Percentiles rank a stretch among this genome's conserved stretches.
Evolutionary conservation across 805 yeast genomes (phyloP).

Genomic region (Candida wancherniae): DNA sequence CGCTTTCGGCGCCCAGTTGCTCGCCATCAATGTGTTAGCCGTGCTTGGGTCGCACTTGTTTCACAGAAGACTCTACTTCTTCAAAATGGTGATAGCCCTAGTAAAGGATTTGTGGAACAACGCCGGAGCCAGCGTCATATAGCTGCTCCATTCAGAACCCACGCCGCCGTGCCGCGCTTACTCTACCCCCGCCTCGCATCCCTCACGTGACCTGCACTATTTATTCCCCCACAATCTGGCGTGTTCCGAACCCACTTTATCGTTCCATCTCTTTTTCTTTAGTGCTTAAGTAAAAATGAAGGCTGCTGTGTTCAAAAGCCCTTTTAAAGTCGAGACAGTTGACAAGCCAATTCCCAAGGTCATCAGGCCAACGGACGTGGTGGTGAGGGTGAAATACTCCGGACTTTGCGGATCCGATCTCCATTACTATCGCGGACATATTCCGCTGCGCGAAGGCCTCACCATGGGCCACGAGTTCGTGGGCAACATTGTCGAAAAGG

Average conservation of each 20-base stretch:
- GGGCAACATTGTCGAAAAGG: constrained; percentile 41
- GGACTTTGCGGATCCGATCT: constrained; percentile 55
- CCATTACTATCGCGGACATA: constrained; percentile 51
- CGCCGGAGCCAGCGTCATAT: constrained; percentile 4
- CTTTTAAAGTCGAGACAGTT: constrained; percentile 37
- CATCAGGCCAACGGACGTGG: constrained; percentile 36
- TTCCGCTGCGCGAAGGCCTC: constrained; percentile 29
- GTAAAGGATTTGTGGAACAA: constrained; percentile 5
- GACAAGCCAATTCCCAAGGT: constrained; percentile 38
- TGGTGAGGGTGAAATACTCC: constrained; percentile 43
- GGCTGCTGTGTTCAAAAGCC: constrained; percentile 47
- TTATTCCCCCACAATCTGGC: no score
- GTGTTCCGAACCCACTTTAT: no score
- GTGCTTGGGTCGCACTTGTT: constrained; percentile 3
- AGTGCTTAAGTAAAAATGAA: no score
- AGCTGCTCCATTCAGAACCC: no score
- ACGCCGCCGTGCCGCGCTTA: neutral
- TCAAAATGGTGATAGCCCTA: constrained; percentile 5
- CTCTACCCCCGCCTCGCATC: no score
- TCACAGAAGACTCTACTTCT: constrained; percentile 6
- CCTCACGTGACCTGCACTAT: no score
- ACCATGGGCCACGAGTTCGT: constrained; percentile 52
- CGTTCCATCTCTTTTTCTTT: no score
- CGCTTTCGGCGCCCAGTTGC: constrained; percentile 13
- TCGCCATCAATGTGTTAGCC: constrained; percentile 11